phyloP scores from a whole-genome alignment of 768 basidiomycete genomes.

The Cyclocybe cylindracea region DNA sequence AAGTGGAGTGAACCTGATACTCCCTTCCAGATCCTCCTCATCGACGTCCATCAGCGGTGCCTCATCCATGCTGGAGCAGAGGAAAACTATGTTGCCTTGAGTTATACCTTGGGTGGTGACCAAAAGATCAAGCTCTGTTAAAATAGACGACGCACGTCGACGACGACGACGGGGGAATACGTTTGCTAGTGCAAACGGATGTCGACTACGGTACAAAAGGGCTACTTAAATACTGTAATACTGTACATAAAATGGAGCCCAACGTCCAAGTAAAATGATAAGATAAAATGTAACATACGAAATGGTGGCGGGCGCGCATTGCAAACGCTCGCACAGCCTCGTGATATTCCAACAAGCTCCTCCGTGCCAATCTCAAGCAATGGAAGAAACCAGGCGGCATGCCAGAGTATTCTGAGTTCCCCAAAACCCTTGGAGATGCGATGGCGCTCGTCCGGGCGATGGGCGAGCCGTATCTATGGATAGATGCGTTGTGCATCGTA shows the following conservation, averaged over 20 bases:
- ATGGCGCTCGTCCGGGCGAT: neutral
- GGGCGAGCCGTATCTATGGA: constrained; percentile 1
- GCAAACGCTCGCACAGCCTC: no score
- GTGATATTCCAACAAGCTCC: no score
- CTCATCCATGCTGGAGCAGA: neutral
- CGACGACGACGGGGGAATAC: no score
- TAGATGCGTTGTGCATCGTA: constrained; percentile 3
- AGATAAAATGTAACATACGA: no score
- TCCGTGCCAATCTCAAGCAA: neutral
- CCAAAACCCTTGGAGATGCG: neutral
- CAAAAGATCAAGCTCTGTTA: constrained; percentile 3
- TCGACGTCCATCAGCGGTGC: neutral
- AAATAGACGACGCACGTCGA: no score
- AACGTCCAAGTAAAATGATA: no score
- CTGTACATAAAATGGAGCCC: no score
- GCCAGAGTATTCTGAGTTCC: neutral
- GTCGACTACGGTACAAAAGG: no score
- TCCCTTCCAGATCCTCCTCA: neutral
- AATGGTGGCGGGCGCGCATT: no score
- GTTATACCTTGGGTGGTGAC: constrained; percentile 4
- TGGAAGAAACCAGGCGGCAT: neutral
- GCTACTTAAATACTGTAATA: no score
- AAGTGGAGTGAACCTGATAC: no score
- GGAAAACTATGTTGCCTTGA: neutral
- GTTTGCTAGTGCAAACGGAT: no score